Evolutionary conservation across 805 yeast species (phyloP), one percentile per base, ranked within the genome.

Genomic region (Scheffersomyces lignosus): DNA sequence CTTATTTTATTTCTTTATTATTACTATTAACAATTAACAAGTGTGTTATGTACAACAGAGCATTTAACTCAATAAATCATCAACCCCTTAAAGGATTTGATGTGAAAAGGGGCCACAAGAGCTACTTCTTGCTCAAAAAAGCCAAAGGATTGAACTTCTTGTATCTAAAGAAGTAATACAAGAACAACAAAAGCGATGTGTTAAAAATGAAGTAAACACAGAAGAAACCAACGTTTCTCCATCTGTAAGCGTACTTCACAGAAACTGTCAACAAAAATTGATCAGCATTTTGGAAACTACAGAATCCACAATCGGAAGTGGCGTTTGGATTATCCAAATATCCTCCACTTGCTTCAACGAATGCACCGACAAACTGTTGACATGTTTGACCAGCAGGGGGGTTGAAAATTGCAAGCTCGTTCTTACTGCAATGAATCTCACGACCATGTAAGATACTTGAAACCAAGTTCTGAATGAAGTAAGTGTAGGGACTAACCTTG

Each of bases 401-500:
- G 25, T 50, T 40, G 40, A 66, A 52, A 9, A 29, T 22, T 12
- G 63, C 50, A 29, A 57, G 48, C 39, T 66, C 71, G 18, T 48
- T 34, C 15, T 40, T 18, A n/a, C 50, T 17, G 47, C 72, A 64
- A 2, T 20, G 33, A 2, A 62, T 64, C 6, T 33, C 53, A 41
- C 78, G 58, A 34, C 62, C 60, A 23, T 73, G 70, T 52, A 73
- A 64, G 51, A 83, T 90, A 12, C 60, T 16, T 64, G 68, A 30
- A 28, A 80, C 64, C 43, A 83, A 66, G 34, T 77, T 68, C 44
- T 77, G 79, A 40, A 86, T 66, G 56, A 82, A 77, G 54, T 87
- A 87, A 1, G 91, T 83, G 60, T 74, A 74, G 7, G 85, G 95
- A 16, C 86, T 81, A 15, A 70, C 71, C 47, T 83, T 75, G 75